phyloP scores from a whole-genome alignment of 768 basidiomycete species.

The Tricholoma hemisulphureum region DNA sequence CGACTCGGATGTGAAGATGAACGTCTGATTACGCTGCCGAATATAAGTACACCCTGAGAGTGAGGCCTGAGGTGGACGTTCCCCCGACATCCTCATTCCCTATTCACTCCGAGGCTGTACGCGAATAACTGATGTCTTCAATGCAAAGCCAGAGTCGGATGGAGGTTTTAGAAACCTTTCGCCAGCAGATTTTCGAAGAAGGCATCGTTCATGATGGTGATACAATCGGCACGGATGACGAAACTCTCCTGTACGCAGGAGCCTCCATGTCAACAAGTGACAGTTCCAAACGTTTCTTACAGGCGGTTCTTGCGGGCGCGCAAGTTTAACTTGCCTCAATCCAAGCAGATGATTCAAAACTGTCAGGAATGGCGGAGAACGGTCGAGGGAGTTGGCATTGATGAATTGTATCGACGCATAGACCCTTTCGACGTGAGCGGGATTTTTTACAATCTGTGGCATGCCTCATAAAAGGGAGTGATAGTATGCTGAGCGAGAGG shows the following conservation, averaged over 20 bases:
- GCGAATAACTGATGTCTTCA: too few species aligned
- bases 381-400: slow-evolving; percentile 63
- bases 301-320: slow-evolving; percentile 80
- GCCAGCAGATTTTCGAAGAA: slow-evolving; percentile 49
- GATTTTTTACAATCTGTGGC: neutral
- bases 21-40: too few species aligned
- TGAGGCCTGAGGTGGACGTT: too few species aligned
- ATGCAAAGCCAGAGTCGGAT: too few species aligned
- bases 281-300: neutral
- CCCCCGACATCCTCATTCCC: too few species aligned
- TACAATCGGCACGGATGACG: slow-evolving; percentile 57
- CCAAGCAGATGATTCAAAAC: slow-evolving; percentile 64
- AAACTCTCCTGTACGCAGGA: slow-evolving; percentile 53
- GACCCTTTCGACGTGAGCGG: slow-evolving; percentile 70
- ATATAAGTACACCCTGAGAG: too few species aligned
- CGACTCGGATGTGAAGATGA: too few species aligned
- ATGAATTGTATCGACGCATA: slow-evolving; percentile 56
- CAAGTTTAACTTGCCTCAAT: slow-evolving; percentile 54
- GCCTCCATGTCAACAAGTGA: neutral
- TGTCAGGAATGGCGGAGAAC: slow-evolving; percentile 69
- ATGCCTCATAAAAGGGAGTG: neutral
- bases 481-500: slow-evolving; percentile 68
- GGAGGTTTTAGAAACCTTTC: slow-evolving; percentile 35
- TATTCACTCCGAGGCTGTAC: too few species aligned
- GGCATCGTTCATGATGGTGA: slow-evolving; percentile 59